Evolutionary conservation across 805 yeast species (phyloP).

Genomic region (Hanseniaspora nectarophila): DNA sequence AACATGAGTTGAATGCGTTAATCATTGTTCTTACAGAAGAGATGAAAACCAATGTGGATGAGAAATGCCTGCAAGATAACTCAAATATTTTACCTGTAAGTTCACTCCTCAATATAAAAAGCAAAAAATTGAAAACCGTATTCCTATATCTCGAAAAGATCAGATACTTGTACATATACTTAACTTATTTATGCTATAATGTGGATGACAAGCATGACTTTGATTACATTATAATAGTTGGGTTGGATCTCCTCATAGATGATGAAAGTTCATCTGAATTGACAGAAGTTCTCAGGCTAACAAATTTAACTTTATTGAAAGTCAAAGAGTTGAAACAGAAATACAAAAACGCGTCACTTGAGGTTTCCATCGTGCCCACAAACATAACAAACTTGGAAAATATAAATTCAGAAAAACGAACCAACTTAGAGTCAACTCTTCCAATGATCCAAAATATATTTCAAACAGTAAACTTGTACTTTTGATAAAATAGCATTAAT

Average conservation of each 20-base stretch:
- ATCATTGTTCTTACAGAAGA: conserved; percentile 3
- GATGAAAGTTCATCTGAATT: neutral
- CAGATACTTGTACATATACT: conserved; percentile 27
- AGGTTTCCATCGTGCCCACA: conserved; percentile 2
- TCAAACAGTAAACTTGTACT: neutral
- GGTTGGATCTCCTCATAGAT: conserved; percentile 22
- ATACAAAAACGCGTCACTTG: conserved; percentile 1
- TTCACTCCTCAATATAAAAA: conserved; percentile 24
- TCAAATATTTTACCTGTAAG: neutral
- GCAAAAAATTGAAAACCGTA: conserved; percentile 20
- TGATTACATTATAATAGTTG: conserved; percentile 22
- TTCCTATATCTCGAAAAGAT: conserved; percentile 25
- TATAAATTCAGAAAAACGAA: neutral
- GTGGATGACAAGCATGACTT: conserved; percentile 18
- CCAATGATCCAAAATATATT: neutral
- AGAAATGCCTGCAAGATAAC: neutral
- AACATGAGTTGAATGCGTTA: neutral
- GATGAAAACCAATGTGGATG: neutral
- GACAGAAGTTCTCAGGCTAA: neutral
- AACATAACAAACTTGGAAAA: neutral
- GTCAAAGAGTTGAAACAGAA: conserved; percentile 3
- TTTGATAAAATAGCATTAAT: neutral
- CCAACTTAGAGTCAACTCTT: neutral
- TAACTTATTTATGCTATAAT: conserved; percentile 24
- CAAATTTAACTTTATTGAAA: conserved; percentile 6